Conservation (phyloP, 1,284 basidiomycete genomes). For the Ustilago hordei region DNA sequence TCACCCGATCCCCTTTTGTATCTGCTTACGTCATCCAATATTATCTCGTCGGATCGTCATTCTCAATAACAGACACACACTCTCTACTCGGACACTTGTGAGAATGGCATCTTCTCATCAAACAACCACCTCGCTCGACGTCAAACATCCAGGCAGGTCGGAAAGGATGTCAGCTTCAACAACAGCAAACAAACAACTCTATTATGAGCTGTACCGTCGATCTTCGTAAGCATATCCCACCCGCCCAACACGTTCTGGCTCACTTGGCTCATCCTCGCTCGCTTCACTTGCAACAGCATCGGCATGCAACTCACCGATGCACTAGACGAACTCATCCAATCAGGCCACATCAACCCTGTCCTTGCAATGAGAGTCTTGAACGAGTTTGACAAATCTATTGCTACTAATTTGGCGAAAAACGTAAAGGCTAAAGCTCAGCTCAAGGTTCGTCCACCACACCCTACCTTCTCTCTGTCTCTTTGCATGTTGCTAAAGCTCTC, state of each 20-base stretch:
- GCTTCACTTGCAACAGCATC: conserved; percentile 75
- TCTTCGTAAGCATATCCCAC: conserved; percentile 50
- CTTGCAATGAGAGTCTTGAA: conserved; percentile 94
- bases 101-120: too few relatives aligned
- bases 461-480: not conserved
- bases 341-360: conserved; percentile 95
- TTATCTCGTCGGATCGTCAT: too few relatives aligned
- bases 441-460: conserved; percentile 50
- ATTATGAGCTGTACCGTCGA: conserved; percentile 63
- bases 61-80: not conserved
- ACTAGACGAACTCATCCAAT: conserved; percentile 96
- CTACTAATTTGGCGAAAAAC: conserved; percentile 63
- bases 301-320: conserved; percentile 98
- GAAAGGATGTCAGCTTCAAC: conserved; percentile 20
- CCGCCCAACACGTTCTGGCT: not conserved
- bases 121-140: too few relatives aligned
- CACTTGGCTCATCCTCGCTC: not conserved
- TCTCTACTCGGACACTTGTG: too few relatives aligned
- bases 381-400: conserved; percentile 68
- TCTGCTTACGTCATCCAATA: too few relatives aligned
- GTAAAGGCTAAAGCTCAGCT: conserved; percentile 65
- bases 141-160: too few relatives aligned
- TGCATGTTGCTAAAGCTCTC: not conserved
- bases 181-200: conserved; percentile 52
- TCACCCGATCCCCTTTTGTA: too few relatives aligned